A percentile compares a stretch with the other conserved stretches of the same genome.
Conservation (phyloP, 2,329 filamentous ascomycete genomes). For the Ceratocystis diversiconidia region DNA sequence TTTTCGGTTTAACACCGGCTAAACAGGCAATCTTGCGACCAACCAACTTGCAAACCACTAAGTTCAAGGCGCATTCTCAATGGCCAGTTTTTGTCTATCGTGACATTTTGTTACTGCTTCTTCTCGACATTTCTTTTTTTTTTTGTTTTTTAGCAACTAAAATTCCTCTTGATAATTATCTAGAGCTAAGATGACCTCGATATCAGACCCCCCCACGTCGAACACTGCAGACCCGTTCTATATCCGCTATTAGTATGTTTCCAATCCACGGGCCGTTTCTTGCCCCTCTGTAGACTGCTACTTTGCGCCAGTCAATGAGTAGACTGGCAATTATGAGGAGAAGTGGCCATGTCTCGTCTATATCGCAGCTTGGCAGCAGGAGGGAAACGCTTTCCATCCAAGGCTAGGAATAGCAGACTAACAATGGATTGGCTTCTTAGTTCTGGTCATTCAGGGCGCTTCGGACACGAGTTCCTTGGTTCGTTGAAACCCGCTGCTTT, state of each 20-base stretch:
- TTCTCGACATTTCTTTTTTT: not conserved
- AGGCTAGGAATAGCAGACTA: too few relatives aligned
- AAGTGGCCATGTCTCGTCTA: not conserved
- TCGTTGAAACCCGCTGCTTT: constrained; percentile 21
- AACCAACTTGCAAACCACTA: not conserved
- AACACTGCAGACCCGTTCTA: constrained; percentile 62
- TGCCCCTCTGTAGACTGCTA: not conserved
- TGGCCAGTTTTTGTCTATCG: not conserved
- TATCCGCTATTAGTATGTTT: constrained; percentile 82
- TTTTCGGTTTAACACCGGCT: not conserved
- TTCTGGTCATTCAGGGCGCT: constrained; percentile 92
- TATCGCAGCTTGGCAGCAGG: not conserved
- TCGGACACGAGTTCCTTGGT: constrained; percentile 98
- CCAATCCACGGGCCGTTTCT: not conserved
- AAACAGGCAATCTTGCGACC: not conserved
- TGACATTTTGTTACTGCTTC: not conserved
- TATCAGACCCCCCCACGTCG: not conserved
- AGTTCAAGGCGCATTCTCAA: not conserved
- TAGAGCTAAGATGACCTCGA: not conserved
- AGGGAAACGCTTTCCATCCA: too few relatives aligned
- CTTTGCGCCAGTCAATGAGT: not conserved
- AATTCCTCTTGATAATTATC: not conserved
- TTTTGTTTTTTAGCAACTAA: not conserved
- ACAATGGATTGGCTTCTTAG: constrained; percentile 32
- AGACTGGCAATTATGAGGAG: constrained; percentile 15